These are phyloP conservation scores for Pseudonectria buxi DNA, from an alignment of 2,329 filamentous ascomycete genomes.

Conservation along the genomic window DNA sequence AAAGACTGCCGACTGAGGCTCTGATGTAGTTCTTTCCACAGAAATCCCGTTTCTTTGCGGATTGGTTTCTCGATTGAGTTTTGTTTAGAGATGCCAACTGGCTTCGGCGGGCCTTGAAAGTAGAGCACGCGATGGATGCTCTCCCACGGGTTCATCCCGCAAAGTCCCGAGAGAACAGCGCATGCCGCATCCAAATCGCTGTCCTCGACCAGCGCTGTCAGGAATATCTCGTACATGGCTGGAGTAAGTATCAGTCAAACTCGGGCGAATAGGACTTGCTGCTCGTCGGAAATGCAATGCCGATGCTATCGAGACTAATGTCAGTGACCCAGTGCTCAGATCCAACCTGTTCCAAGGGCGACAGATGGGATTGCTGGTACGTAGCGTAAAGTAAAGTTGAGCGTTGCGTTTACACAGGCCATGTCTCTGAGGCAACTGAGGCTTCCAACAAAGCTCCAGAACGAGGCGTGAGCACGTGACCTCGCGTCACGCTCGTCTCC, in stretches of 20 bases:
- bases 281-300: too few species aligned
- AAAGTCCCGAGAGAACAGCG: conserved; percentile 50
- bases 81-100: conserved; percentile 39
- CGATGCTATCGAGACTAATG: too few species aligned
- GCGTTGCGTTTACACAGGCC: too few species aligned
- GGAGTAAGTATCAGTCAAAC: neutral
- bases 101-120: conserved; percentile 42
- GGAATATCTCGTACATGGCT: conserved; percentile 53
- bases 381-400: too few species aligned
- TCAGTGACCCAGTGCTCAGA: too few species aligned
- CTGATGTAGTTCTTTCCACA: conserved; percentile 50
- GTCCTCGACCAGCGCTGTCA: conserved; percentile 46
- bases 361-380: too few species aligned
- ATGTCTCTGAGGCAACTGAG: neutral
- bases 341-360: too few species aligned
- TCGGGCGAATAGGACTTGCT: too few species aligned
- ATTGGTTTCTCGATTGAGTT: conserved; percentile 31
- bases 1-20: conserved; percentile 52
- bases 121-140: conserved; percentile 46
- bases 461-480: conserved; percentile 32
- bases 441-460: neutral
- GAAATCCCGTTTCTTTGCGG: conserved; percentile 29
- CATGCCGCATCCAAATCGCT: conserved; percentile 42
- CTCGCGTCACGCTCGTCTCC: conserved; percentile 18
- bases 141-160: conserved; percentile 47